Percentiles rank a stretch among this genome's conserved stretches.
These are phyloP conservation scores for carrot (Daucus carota) DNA, from an alignment of 129 eudicot species.

Conservation along the genomic window DH1_v3.0 NC_030386.2:6114501-6115000, in stretches of 20 bases:
- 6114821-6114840: background rate
- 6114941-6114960: background rate
- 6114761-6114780: constrained; percentile 7
- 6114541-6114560: background rate
- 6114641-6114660: background rate
- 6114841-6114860: background rate
- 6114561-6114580: background rate
- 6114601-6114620: constrained; percentile 4
- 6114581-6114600: background rate
- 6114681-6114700: constrained; percentile 7
- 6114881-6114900: background rate
- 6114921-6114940: background rate
- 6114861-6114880: background rate
- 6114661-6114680: constrained; percentile 9
- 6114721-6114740: background rate
- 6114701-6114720: background rate
- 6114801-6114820: background rate
- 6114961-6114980: background rate
- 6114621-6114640: constrained; percentile 1
- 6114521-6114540: background rate
- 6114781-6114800: constrained; percentile 1
- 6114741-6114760: constrained; percentile 5
- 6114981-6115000: background rate
- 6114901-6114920: background rate
- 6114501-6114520: background rate